A percentile compares a stretch with the other conserved stretches of the same genome.
phyloP scores from a whole-genome alignment of 768 basidiomycete genomes.

The Tricholoma terreum region DNA sequence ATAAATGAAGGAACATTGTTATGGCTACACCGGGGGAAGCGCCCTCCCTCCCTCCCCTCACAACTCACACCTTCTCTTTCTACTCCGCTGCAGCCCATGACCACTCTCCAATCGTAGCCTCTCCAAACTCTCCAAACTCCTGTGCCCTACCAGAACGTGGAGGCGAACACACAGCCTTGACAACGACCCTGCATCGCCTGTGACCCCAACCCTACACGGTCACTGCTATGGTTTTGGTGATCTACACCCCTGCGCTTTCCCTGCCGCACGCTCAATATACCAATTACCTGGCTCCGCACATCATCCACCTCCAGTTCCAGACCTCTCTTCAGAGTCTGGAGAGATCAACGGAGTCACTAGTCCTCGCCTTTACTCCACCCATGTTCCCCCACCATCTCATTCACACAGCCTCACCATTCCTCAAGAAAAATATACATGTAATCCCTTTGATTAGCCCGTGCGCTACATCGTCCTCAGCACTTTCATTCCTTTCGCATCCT shows the following conservation, averaged over 20 bases:
- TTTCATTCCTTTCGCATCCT: conserved; percentile 37
- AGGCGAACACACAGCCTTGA: conserved; percentile 63
- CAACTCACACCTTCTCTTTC: conserved; percentile 42
- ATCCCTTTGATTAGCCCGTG: conserved; percentile 12
- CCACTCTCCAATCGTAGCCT: conserved; percentile 73
- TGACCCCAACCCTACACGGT: too few relatives aligned
- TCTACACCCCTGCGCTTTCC: conserved; percentile 42
- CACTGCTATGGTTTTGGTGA: conserved; percentile 32
- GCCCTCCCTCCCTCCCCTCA: conserved; percentile 50
- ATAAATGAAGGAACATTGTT: too few relatives aligned
- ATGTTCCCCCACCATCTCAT: conserved; percentile 14
- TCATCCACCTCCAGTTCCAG: conserved; percentile 55
- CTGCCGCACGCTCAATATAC: conserved; percentile 7
- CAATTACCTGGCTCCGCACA: conserved; percentile 16
- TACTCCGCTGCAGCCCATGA: conserved; percentile 69
- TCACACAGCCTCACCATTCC: conserved; percentile 28
- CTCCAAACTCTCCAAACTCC: conserved; percentile 63
- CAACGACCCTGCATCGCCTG: conserved; percentile 19
- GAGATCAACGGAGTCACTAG: conserved; percentile 55
- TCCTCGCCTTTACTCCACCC: conserved; percentile 27
- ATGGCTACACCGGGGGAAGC: too few relatives aligned
- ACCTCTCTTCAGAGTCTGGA: conserved; percentile 62
- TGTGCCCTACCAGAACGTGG: conserved; percentile 80
- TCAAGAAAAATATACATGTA: conserved; percentile 12
- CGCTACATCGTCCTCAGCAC: conserved; percentile 18